phyloP scores from a whole-genome alignment of 2,329 filamentous ascomycete genomes.

The Penicillium vulpinum region DNA sequence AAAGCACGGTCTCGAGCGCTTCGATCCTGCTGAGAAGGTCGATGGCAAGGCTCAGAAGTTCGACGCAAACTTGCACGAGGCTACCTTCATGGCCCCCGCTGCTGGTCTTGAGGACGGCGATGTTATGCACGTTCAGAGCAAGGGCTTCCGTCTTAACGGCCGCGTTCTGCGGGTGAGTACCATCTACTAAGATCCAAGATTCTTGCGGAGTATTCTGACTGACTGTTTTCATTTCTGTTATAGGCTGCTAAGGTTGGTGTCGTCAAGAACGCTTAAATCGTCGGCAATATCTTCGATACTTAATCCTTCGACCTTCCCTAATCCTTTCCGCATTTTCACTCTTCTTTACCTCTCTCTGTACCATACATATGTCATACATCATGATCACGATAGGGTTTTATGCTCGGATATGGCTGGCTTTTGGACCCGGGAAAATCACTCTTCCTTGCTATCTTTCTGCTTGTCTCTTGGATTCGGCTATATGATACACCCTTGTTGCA shows the following conservation, averaged over 20 bases:
- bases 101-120: slow-evolving; percentile 84
- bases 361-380: slow-evolving; percentile 40
- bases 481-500: slow-evolving; percentile 37
- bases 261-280: slow-evolving; percentile 69
- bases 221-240: slow-evolving; percentile 14
- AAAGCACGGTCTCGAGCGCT: slow-evolving; percentile 91
- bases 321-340: slow-evolving; percentile 6
- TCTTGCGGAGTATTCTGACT: background rate
- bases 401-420: slow-evolving; percentile 24
- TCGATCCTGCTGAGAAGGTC: slow-evolving; percentile 63
- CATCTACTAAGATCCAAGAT: background rate
- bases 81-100: slow-evolving; percentile 88
- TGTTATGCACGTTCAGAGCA: slow-evolving; percentile 90
- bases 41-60: slow-evolving; percentile 73
- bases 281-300: slow-evolving; percentile 8
- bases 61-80: slow-evolving; percentile 95
- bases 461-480: slow-evolving; percentile 33
- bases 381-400: slow-evolving; percentile 29
- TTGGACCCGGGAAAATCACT: slow-evolving; percentile 23
- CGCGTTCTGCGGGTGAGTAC: slow-evolving; percentile 68
- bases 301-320: background rate
- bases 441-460: slow-evolving; percentile 23
- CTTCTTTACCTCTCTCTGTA: slow-evolving; percentile 30
- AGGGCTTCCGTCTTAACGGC: slow-evolving; percentile 93
- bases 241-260: slow-evolving; percentile 91